Evolutionary conservation across 352 stramenopile genomes (phyloP), one percentile per base, ranked within the genome.

Genomic region (Phytophthora pini): DNA sequence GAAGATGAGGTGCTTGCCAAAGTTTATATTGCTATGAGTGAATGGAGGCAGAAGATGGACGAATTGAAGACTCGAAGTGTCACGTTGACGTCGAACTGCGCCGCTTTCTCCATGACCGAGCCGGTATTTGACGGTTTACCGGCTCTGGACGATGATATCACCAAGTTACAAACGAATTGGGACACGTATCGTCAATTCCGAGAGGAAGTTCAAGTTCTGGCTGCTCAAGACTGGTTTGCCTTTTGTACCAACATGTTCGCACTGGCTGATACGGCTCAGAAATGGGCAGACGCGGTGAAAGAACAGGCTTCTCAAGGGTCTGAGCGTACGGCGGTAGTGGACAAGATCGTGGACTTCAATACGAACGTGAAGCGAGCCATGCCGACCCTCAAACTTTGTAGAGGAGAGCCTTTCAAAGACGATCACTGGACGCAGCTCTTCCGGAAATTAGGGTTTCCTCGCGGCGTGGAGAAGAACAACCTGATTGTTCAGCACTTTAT

Each of bases 401-500:
- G 92, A 4, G 93, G 96, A 12, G 95, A 99, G 52, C 89, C 93
- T 13, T 99, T 98, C 71, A 98, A 98, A 60, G 95, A 98, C 55
- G 96, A 98, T 60, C 96, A 99, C 69, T 99, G 96, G 96, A 95
- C 82, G 0, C 87, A 97, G 58, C 80, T 98, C 36, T 92, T 99
- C 43, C 80, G 88, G 13, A 98, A 98, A 39, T 82, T 99, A 1
- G 84, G 90, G 1, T 78, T 99, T 29, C 84, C 94, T 15, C 80
- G 86, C 10, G 71, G 74, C 1, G 88, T 98, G 0, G 76, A 93
- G 32, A 88, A 97, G 38, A 88, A 97, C 15, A 97, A 90, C 13
- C 65, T 98, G 2, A 95, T 84, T n/a, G 77, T 98, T 3, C 84
- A 86, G 17, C 92, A 98, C 52, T 98, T 98, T 69, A 46, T 98